These are phyloP conservation scores for Boletus sensibilis DNA, from an alignment of 768 basidiomycete species.

Conservation along the genomic window DNA sequence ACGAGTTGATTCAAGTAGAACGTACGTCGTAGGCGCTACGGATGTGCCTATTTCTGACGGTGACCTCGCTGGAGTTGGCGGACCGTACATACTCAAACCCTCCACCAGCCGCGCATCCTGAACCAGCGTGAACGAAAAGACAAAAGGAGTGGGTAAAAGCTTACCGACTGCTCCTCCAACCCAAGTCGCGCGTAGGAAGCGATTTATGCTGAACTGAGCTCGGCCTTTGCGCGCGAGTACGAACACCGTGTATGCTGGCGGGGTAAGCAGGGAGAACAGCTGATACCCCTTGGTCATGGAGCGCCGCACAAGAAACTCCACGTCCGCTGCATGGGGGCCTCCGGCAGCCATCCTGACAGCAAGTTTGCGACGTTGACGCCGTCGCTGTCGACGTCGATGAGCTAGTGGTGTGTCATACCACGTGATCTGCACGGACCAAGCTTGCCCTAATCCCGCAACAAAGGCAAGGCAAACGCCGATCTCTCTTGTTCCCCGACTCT, in stretches of 20 bases:
- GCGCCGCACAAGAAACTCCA: conserved; percentile 64
- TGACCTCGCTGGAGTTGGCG: conserved; percentile 48
- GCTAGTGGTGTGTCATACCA: conserved; percentile 6
- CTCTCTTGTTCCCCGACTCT: conserved; percentile 11
- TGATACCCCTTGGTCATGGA: conserved; percentile 70
- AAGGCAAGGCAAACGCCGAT: conserved; percentile 17
- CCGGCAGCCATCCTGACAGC: conserved; percentile 17
- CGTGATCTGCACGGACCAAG: conserved; percentile 33
- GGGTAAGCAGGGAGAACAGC: conserved; percentile 57
- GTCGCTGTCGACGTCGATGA: conserved; percentile 6
- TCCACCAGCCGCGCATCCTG: conserved; percentile 47
- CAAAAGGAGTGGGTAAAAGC: not conserved
- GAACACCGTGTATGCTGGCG: conserved; percentile 58
- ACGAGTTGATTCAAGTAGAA: not conserved
- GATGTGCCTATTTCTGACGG: conserved; percentile 49
- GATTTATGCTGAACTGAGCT: conserved; percentile 56
- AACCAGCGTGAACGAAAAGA: not conserved
- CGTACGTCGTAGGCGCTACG: conserved; percentile 59
- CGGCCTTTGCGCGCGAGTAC: conserved; percentile 55
- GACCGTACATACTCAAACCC: conserved; percentile 62
- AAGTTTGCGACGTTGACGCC: not conserved
- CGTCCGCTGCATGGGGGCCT: conserved; percentile 47
- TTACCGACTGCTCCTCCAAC: conserved; percentile 57
- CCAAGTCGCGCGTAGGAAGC: conserved; percentile 71
- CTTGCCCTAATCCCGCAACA: conserved; percentile 27